phyloP scores from a whole-genome alignment of 345 rosid genomes.

The Syzygium aromaticum region DNA sequence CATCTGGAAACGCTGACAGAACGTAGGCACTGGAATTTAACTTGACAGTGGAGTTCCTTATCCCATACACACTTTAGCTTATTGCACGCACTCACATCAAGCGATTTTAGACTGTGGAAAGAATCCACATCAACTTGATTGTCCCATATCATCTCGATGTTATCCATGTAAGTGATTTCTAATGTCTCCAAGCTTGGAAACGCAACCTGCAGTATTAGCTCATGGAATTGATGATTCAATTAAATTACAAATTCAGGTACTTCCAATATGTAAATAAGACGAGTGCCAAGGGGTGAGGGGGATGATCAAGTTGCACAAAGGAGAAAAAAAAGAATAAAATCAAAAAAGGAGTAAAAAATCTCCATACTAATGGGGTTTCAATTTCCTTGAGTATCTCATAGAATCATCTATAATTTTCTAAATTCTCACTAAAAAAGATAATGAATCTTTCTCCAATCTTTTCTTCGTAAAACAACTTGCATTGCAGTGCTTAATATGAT shows the following conservation, averaged over 20 bases:
- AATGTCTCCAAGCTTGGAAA: not conserved
- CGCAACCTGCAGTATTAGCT: not conserved
- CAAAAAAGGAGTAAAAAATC: not conserved
- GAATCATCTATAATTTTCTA: not conserved
- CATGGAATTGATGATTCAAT: rapidly evolving
- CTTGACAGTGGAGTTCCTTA: not conserved
- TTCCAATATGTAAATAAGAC: too few relatives aligned
- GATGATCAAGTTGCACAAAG: not conserved
- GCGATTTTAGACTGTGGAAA: not conserved
- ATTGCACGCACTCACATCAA: rapidly evolving
- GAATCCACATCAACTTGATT: not conserved
- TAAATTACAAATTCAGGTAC: not conserved
- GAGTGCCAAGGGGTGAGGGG: not conserved
- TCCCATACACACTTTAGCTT: not conserved
- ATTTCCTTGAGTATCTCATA: not conserved
- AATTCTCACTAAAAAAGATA: too few relatives aligned
- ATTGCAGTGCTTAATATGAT: too few relatives aligned
- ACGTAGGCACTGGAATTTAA: not conserved
- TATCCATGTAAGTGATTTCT: rapidly evolving
- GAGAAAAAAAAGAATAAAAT: too few relatives aligned
- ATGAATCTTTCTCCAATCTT: too few relatives aligned
- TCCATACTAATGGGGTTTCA: not conserved
- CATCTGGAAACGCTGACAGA: rapidly evolving
- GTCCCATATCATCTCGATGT: not conserved
- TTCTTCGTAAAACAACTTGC: too few relatives aligned